Evolutionary conservation across 306 rosid genomes (phyloP).

Genomic region (Prunus padus): DNA sequence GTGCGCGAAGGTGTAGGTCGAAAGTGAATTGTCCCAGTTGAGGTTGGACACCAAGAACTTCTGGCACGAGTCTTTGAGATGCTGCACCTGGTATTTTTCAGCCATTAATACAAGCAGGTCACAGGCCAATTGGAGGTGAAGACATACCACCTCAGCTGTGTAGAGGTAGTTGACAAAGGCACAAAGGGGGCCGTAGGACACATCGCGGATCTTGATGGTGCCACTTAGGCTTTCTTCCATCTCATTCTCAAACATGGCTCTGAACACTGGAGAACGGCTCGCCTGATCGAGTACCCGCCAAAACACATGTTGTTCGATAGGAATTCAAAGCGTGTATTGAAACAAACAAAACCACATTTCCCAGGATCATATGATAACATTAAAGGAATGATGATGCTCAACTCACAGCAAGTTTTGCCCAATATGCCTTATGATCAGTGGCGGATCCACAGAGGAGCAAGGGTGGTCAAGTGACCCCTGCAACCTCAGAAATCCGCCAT

Average conservation of each 20-base stretch:
- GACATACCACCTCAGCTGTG: constrained; percentile 69
- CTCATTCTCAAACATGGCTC: constrained; percentile 79
- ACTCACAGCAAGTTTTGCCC: no score
- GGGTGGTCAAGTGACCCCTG: no score
- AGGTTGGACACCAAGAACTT: constrained; percentile 49
- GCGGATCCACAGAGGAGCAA: no score
- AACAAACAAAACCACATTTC: no score
- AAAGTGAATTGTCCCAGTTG: constrained; percentile 60
- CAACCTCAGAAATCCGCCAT: no score
- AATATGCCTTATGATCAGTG: no score
- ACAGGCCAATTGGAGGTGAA: constrained; percentile 64
- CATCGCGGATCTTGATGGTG: constrained; percentile 68
- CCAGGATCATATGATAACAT: no score
- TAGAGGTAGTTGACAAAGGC: constrained; percentile 67
- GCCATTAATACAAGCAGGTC: constrained; percentile 44
- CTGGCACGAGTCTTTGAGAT: constrained; percentile 68
- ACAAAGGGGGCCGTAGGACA: constrained; percentile 54
- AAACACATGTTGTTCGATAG: no score
- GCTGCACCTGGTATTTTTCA: constrained; percentile 72
- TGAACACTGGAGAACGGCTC: constrained; percentile 79
- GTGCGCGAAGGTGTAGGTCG: constrained; percentile 54
- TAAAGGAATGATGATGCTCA: no score
- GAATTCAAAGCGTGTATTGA: no score
- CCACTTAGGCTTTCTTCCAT: constrained; percentile 79
- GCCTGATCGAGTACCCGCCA: constrained; percentile 28